Evolutionary conservation across 805 yeast genomes (phyloP), one percentile per base, ranked within the genome.

Genomic region (Ogataea paraovalis): DNA sequence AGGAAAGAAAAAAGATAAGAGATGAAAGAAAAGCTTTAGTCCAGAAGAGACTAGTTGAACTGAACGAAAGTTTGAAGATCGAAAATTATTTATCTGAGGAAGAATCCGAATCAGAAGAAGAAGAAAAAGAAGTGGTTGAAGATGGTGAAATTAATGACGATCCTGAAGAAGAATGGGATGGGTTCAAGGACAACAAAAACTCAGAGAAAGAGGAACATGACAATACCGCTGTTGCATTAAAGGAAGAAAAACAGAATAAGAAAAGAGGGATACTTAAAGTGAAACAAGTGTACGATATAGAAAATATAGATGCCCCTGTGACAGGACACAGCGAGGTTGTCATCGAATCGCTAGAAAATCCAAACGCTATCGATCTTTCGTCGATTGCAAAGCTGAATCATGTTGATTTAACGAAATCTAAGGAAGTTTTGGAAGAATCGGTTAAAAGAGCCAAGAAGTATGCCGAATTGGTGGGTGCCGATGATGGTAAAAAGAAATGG

Each of bases 401-500:
- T 60, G 97, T 92, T 22, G 81, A 88, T 57, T 69, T 91, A 54
- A 72, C 73, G 14, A 76, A 79, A 59, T 77, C 92, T 6, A 79
- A 84, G 43, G 79, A 82, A 52, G 80, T 92, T 1, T 70, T 92
- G 49, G 82, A 85, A 39, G 77, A 81, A 51, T 83, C 96, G 44
- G 81, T 92, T 43, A 75, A 79, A 43, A 75, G 87, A 60, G 97
- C 97, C 2, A 80, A 84, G 57, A 80, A 87, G 61, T 90, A 92
- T 59, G 97, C 96, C 1, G 79, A 78, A 54, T 64, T 80, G 53
- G 67, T 84, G 54, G 81, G 87, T 16, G 76, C 74, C 54, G 65
- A 73, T 38, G 76, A 79, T 47, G 54, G 59, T 10, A 54, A 58
- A 40, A 54, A 53, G 50, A 32, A 28, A 7, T 23, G 42, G 30